Percentiles rank a stretch among this genome's conserved stretches.
These are phyloP conservation scores for Coemansia sp. DNA, from an alignment of 192 early-diverging fungal species.

Conservation along the genomic window DNA sequence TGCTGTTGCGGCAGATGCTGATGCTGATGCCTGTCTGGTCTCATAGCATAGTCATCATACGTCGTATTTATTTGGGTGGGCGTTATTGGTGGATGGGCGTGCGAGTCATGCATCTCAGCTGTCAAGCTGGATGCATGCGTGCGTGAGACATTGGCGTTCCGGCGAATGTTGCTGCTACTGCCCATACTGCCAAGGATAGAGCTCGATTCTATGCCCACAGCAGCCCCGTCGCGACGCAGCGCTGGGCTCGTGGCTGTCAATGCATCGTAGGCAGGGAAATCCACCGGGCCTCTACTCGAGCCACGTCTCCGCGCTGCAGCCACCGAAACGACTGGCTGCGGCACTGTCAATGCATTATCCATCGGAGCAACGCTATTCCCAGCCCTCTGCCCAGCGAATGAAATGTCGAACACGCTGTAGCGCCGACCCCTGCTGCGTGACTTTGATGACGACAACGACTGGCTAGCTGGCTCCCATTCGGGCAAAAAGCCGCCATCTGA, in stretches of 20 bases:
- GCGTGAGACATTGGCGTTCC: background rate
- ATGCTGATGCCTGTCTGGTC: background rate
- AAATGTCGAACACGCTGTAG: constrained; percentile 49
- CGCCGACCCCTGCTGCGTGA: constrained; percentile 26
- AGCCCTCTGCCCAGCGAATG: constrained; percentile 26
- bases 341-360: background rate
- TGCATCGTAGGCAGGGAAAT: background rate
- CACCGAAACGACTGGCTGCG: background rate
- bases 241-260: background rate
- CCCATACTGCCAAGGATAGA: background rate
- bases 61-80: background rate
- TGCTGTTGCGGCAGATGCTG: background rate
- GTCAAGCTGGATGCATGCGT: background rate
- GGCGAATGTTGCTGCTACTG: constrained; percentile 8
- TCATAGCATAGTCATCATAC: background rate
- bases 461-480: constrained; percentile 25
- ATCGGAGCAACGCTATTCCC: background rate
- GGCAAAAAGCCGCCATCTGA: constrained; percentile 16
- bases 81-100: constrained; percentile 9
- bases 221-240: background rate
- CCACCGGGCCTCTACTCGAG: constrained; percentile 1
- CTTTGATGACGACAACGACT: constrained; percentile 1
- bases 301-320: background rate
- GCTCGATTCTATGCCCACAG: background rate
- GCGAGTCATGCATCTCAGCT: background rate